Percentiles rank a stretch among this genome's conserved stretches.
phyloP scores from a whole-genome alignment of 2,329 filamentous ascomycete genomes.

The Blumeriella jaapii region DNA sequence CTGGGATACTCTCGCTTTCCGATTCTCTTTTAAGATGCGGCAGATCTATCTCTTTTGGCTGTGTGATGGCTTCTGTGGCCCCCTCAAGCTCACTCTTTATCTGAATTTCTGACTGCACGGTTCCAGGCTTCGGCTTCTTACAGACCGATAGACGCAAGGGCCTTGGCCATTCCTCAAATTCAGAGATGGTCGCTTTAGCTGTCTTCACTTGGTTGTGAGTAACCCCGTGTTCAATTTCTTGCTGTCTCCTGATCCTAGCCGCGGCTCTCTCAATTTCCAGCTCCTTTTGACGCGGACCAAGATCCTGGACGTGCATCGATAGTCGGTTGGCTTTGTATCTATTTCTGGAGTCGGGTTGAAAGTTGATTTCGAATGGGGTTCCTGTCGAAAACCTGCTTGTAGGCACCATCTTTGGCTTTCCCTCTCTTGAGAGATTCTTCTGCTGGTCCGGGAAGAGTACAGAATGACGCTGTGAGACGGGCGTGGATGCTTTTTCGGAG shows the following conservation, averaged over 20 bases:
- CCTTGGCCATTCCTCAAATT: too few relatives aligned
- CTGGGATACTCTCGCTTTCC: slow-evolving; percentile 1
- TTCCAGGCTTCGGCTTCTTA: not conserved
- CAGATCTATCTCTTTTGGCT: not conserved
- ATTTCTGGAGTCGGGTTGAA: not conserved
- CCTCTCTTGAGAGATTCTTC: too few relatives aligned
- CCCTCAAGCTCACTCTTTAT: not conserved
- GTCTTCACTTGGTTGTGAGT: not conserved
- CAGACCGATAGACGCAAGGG: too few relatives aligned
- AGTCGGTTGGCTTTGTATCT: not conserved
- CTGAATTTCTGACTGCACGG: not conserved
- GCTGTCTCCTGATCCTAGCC: not conserved
- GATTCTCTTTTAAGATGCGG: too few relatives aligned
- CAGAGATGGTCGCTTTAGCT: not conserved
- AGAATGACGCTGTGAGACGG: too few relatives aligned
- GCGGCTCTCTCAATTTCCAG: not conserved
- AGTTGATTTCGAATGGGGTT: not conserved
- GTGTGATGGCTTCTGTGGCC: not conserved
- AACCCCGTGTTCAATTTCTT: slow-evolving; percentile 1
- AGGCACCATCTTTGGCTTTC: not conserved
- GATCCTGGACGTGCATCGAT: not conserved
- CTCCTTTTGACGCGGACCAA: not conserved
- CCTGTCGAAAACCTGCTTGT: not conserved
- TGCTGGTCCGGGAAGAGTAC: too few relatives aligned
- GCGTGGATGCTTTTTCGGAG: too few relatives aligned